These are phyloP conservation scores for Adansonia digitata DNA, from an alignment of 345 rosid species.

Conservation along the genomic window DNA sequence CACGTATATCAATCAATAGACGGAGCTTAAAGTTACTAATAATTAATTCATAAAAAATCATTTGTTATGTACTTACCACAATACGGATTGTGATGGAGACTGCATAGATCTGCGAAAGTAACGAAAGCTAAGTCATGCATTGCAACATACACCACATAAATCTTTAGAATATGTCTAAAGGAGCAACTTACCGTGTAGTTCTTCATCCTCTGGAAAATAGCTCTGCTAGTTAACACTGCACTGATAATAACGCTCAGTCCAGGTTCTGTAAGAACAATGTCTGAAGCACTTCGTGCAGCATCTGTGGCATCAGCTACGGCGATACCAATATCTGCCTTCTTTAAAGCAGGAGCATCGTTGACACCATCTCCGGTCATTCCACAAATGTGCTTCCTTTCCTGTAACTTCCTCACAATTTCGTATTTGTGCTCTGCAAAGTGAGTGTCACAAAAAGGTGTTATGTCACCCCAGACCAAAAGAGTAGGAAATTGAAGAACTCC, in stretches of 20 bases:
- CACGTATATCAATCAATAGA: neutral
- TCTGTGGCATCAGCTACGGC: constrained; percentile 95
- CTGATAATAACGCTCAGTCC: constrained; percentile 89
- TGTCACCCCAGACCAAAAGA: neutral
- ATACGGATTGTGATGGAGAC: constrained; percentile 97
- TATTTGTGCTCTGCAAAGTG: constrained; percentile 71
- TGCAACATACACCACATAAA: neutral
- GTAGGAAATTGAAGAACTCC: neutral
- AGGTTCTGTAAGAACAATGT: constrained; percentile 75
- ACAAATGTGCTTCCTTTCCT: constrained; percentile 74
- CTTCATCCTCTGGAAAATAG: constrained; percentile 95
- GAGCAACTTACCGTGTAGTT: constrained; percentile 65
- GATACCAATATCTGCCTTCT: constrained; percentile 92
- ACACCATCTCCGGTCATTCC: constrained; percentile 99
- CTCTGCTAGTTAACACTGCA: constrained; percentile 83
- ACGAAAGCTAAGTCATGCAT: neutral
- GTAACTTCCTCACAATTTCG: constrained; percentile 90
- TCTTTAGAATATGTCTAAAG: neutral
- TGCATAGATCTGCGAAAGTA: constrained; percentile 61
- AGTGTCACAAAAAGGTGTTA: neutral
- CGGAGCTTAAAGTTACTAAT: neutral
- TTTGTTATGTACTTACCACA: constrained; percentile 44
- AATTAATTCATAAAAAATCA: constrained; percentile 3
- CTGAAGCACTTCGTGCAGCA: constrained; percentile 81
- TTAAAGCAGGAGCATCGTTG: constrained; percentile 91